phyloP scores from a whole-genome alignment of 176 grass and related monocot genomes.

The Aegilops longissima region DNA sequence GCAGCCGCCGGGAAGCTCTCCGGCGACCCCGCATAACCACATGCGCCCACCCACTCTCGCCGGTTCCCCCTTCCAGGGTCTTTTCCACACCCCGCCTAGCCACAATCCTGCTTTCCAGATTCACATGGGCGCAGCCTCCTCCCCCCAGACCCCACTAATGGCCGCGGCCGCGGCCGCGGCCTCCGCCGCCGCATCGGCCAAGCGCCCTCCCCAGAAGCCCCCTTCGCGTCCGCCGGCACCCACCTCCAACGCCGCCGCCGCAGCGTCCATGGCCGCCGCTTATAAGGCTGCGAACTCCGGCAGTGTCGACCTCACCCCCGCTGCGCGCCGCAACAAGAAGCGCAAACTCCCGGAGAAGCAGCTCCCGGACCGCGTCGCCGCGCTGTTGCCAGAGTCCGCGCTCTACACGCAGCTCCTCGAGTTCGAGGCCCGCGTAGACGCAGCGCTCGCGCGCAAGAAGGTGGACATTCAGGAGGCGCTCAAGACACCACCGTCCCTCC shows the following conservation, averaged over 20 bases:
- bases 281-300: conserved; percentile 46
- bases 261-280: conserved; percentile 27
- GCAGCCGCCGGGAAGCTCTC: conserved; percentile 35
- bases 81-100: conserved; percentile 60
- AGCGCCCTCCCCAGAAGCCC: conserved; percentile 79
- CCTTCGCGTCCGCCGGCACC: conserved; percentile 38
- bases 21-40: conserved; percentile 53
- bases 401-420: conserved; percentile 96
- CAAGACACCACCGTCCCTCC: conserved; percentile 76
- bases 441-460: conserved; percentile 79
- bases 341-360: conserved; percentile 92
- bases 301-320: conserved; percentile 65
- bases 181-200: conserved; percentile 37
- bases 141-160: conserved; percentile 44
- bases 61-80: conserved; percentile 57
- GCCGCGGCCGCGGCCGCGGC: conserved; percentile 21
- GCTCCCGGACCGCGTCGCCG: conserved; percentile 85
- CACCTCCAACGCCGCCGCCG: conserved; percentile 22
- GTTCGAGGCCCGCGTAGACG: conserved; percentile 86
- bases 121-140: conserved; percentile 49
- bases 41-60: conserved; percentile 59
- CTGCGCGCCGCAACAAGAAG: conserved; percentile 83
- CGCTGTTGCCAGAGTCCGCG: conserved; percentile 81
- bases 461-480: conserved; percentile 90
- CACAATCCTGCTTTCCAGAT: conserved; percentile 88